Conservation (phyloP, 371 early-diverging fungal genomes). For the Circinella minor region DNA sequence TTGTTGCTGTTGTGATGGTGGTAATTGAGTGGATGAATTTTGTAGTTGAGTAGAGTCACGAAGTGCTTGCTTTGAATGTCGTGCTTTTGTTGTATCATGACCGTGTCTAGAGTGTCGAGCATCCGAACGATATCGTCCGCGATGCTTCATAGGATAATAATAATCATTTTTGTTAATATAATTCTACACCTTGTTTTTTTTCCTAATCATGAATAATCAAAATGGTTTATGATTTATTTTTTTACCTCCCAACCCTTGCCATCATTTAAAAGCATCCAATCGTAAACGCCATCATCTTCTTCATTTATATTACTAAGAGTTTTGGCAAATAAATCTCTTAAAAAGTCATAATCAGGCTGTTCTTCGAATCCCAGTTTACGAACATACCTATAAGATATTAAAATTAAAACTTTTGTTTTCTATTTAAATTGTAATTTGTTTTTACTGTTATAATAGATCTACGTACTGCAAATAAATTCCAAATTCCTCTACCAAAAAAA, state of each 20-base stretch:
- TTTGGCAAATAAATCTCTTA: slow-evolving; percentile 88
- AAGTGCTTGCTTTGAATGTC: slow-evolving; percentile 17
- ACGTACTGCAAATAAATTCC: slow-evolving; percentile 75
- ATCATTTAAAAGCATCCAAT: slow-evolving; percentile 87
- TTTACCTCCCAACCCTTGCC: slow-evolving; percentile 61
- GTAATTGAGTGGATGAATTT: background rate
- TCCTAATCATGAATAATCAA: background rate
- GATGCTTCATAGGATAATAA: background rate
- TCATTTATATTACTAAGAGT: slow-evolving; percentile 79
- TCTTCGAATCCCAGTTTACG: slow-evolving; percentile 95
- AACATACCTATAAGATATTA: slow-evolving; percentile 67
- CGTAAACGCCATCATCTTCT: slow-evolving; percentile 92
- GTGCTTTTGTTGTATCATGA: slow-evolving; percentile 17
- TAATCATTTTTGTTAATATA: too few relatives aligned
- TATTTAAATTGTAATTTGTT: background rate
- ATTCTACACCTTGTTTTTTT: background rate
- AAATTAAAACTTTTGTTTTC: background rate
- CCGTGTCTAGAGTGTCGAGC: slow-evolving; percentile 15
- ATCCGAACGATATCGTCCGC: slow-evolving; percentile 1
- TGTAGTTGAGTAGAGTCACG: slow-evolving; percentile 1
- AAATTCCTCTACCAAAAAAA: slow-evolving; percentile 75
- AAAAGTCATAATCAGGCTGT: slow-evolving; percentile 94
- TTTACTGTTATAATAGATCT: background rate
- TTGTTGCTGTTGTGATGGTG: slow-evolving; percentile 3
- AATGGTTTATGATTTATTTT: background rate